phyloP scores from a whole-genome alignment of 495 filamentous ascomycete genomes.

The Lasiosphaeriaceae sp. region DNA sequence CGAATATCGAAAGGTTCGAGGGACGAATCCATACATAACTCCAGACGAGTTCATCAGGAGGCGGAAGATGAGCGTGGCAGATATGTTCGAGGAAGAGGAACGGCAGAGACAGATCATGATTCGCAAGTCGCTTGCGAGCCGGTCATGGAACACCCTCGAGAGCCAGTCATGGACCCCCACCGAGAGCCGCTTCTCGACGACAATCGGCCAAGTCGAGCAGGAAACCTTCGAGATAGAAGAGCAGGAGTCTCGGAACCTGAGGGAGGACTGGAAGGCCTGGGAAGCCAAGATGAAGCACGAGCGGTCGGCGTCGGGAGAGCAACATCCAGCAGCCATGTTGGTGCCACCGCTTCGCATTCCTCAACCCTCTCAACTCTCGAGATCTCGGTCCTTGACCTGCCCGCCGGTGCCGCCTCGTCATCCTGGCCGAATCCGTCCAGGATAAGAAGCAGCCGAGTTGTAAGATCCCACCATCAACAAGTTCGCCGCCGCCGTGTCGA shows the following conservation, averaged over 20 bases:
- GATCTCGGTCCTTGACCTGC: conserved; percentile 22
- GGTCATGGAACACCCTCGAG: conserved; percentile 22
- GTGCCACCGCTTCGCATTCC: conserved; percentile 27
- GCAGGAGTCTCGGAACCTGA: conserved; percentile 16
- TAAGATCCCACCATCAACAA: too few relatives aligned
- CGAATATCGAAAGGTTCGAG: conserved; percentile 10
- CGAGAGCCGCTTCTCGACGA: not conserved
- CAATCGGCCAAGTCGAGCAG: conserved; percentile 4
- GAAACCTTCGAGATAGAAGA: conserved; percentile 15
- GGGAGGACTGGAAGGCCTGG: conserved; percentile 31
- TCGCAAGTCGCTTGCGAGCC: conserved; percentile 42
- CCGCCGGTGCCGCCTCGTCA: conserved; percentile 4
- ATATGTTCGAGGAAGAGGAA: conserved; percentile 32
- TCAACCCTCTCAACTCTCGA: conserved; percentile 13
- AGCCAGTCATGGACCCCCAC: conserved; percentile 4
- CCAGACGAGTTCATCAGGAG: conserved; percentile 15
- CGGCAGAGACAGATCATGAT: conserved; percentile 40
- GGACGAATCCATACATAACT: conserved; percentile 18
- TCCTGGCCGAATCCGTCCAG: not conserved
- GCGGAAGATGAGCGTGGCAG: conserved; percentile 23
- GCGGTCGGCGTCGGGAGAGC: conserved; percentile 22
- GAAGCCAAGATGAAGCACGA: conserved; percentile 25
- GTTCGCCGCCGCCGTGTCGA: too few relatives aligned
- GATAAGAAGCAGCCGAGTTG: not conserved
- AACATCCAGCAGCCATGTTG: conserved; percentile 19